Evolutionary conservation across 192 early-diverging fungal species (phyloP), one percentile per base, ranked within the genome.

Genomic region (Linnemannia zychae): DNA sequence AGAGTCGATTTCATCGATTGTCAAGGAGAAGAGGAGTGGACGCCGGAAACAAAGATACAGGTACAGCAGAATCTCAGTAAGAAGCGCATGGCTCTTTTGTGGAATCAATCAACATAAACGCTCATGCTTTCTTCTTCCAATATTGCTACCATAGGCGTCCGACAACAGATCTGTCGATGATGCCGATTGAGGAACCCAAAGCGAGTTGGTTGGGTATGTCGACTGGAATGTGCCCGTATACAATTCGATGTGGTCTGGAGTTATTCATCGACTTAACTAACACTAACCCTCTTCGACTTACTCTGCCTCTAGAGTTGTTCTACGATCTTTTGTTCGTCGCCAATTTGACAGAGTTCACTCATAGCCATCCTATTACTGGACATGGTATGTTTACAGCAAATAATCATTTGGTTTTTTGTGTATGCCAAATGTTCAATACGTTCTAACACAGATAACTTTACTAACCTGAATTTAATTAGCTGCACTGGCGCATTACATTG

Each of bases 251-350:
- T 20, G 13, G 17, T 18, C 5, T 20, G 17, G 18, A 2, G 36
- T 11, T 5, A 20, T 1, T 53, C 11, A 36, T 7, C 18, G 17
- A 0, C 46, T 15, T 40, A 22, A 20, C 34, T 68, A 40, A 68
- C 37, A 38, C 5, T 11, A 28, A 24, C 18, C 22, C n/a, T 47
- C 7, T 13, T 67, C 18, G 0, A 28, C 44, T 53, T 6, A 44
- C 9, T 83, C 65, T 36, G 81, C 1, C 70, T 72, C 50, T 89
- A 68, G 90, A 91, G 49, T 60, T 91, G 38, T 91, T 91, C 57
- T 91, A 89, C 70, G 90, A 91, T 52, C 68, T 91, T 28, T 81
- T 91, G n/a, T 91, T 85, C 53, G 86, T 91, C 0, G 90, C 90
- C 3, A 91, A 85, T 16, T 67, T 91, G 48, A 88, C 88, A 16